phyloP scores from a whole-genome alignment of 1,284 basidiomycete species.

The Fomitopsis pinicola region DNA sequence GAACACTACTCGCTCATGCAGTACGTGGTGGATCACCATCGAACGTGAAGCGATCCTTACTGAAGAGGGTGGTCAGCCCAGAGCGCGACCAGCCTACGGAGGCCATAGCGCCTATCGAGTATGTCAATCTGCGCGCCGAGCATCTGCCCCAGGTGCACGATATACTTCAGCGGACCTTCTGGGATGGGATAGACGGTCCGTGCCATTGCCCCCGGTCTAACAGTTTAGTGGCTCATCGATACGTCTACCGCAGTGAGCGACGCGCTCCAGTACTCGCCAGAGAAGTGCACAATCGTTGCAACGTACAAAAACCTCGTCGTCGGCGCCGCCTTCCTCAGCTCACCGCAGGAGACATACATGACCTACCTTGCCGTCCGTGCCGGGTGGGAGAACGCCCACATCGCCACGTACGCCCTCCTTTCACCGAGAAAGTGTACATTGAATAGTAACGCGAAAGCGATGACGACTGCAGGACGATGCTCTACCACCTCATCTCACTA shows the following conservation, averaged over 20 bases:
- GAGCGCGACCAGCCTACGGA: constrained; percentile 42
- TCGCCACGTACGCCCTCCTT: constrained; percentile 55
- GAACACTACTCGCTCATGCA: constrained; percentile 56
- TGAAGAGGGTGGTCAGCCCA: constrained; percentile 37
- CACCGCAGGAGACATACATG: constrained; percentile 76
- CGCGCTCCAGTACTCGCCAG: constrained; percentile 59
- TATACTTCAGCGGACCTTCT: constrained; percentile 59
- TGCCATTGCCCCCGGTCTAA: background rate
- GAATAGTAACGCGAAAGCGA: background rate
- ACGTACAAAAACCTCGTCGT: constrained; percentile 67
- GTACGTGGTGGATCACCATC: constrained; percentile 34
- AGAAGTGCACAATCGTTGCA: constrained; percentile 68
- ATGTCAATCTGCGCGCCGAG: constrained; percentile 50
- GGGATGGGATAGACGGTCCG: constrained; percentile 70
- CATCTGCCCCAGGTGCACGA: constrained; percentile 71
- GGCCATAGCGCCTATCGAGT: constrained; percentile 50
- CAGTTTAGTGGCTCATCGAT: background rate
- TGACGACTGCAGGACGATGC: constrained; percentile 51
- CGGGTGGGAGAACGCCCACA: constrained; percentile 73
- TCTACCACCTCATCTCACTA: constrained; percentile 65
- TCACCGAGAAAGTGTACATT: background rate
- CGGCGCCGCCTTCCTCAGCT: constrained; percentile 71
- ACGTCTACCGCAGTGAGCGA: constrained; percentile 49
- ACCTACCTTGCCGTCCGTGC: constrained; percentile 71
- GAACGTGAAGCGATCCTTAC: background rate